Evolutionary conservation across 129 eudicot species (phyloP).

Genomic region (Kitagawia praeruptora): DNA sequence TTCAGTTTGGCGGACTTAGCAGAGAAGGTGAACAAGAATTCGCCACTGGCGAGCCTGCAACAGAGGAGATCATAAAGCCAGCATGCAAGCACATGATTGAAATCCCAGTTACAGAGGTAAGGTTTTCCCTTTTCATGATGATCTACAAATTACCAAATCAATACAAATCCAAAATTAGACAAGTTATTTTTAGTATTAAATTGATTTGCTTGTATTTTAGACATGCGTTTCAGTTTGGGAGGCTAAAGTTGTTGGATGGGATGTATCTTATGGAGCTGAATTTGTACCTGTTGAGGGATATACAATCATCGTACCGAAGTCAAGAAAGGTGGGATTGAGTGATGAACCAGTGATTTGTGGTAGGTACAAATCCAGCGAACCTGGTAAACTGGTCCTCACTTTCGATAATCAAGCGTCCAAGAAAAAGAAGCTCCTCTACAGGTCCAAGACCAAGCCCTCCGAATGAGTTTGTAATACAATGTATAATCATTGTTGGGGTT

Average conservation of each 20-base stretch:
- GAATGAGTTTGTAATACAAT: conserved; percentile 25
- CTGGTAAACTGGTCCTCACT: conserved; percentile 75
- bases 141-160: neutral
- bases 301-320: conserved; percentile 59
- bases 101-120: conserved; percentile 64
- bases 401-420: conserved; percentile 80
- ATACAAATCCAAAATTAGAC: too few species aligned
- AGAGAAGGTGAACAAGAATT: conserved; percentile 63
- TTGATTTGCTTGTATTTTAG: conserved; percentile 28
- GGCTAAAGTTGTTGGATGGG: conserved; percentile 65
- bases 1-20: conserved; percentile 89
- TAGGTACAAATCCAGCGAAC: conserved; percentile 57
- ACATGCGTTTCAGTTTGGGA: conserved; percentile 65
- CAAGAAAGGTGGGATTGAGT: conserved; percentile 47
- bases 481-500: neutral
- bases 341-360: conserved; percentile 57
- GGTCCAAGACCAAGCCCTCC: conserved; percentile 69
- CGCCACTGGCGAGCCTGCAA: conserved; percentile 43
- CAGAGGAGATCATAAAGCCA: conserved; percentile 55
- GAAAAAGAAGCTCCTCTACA: conserved; percentile 80
- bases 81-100: conserved; percentile 59
- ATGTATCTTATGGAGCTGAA: conserved; percentile 66
- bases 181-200: too few species aligned
- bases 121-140: neutral
- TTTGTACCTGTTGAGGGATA: conserved; percentile 75